These are phyloP conservation scores for Wickerhamomyces canadensis DNA, from an alignment of 805 yeast genomes.

Conservation along the genomic window DNA sequence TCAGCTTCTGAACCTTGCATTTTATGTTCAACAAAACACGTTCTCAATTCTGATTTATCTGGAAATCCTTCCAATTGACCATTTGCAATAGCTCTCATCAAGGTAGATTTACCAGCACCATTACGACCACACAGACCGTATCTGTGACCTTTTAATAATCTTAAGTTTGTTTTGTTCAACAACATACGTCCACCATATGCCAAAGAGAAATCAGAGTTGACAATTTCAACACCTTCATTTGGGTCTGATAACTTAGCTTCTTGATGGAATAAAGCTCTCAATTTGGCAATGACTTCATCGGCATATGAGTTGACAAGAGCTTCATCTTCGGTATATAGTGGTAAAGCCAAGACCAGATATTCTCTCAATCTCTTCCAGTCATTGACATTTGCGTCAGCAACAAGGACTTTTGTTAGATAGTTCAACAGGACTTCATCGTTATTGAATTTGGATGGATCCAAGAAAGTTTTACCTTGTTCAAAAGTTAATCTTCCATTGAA, in stretches of 20 bases:
- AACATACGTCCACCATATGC: conserved; percentile 98
- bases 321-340: conserved; percentile 30
- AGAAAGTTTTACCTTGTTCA: conserved; percentile 45
- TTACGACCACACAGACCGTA: conserved; percentile 97
- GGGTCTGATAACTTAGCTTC: conserved; percentile 51
- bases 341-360: conserved; percentile 40
- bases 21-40: conserved; percentile 96
- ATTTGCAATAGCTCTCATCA: conserved; percentile 94
- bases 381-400: conserved; percentile 65
- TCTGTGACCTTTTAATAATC: conserved; percentile 90
- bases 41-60: conserved; percentile 73
- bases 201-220: conserved; percentile 88
- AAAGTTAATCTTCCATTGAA: conserved; percentile 68
- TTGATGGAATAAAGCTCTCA: conserved; percentile 50
- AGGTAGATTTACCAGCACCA: conserved; percentile 98
- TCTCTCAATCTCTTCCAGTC: conserved; percentile 61
- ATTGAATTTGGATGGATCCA: conserved; percentile 26
- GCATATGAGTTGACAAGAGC: conserved; percentile 35
- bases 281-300: conserved; percentile 38
- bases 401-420: conserved; percentile 49
- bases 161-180: conserved; percentile 82
- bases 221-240: conserved; percentile 85
- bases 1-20: conserved; percentile 93
- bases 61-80: conserved; percentile 99
- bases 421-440: conserved; percentile 34